Evolutionary conservation across 495 filamentous ascomycete species (phyloP), one percentile per base, ranked within the genome.

Genomic region (Aspergillus cavernicola): DNA sequence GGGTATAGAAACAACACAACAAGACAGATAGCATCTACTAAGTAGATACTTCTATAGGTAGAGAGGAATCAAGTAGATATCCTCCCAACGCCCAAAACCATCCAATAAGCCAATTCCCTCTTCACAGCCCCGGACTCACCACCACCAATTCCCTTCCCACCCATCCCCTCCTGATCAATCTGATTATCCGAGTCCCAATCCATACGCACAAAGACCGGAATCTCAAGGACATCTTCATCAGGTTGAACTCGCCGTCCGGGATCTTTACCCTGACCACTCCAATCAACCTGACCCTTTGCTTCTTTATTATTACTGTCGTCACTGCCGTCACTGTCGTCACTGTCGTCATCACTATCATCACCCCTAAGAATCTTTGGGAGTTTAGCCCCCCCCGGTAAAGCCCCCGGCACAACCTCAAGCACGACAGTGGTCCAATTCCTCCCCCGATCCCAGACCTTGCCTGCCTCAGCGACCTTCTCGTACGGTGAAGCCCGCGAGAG

Each of bases 401-500:
- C 61, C 0, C 88, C 87, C 5, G 91, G 90, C 6, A 96, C 80
- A 10, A 98, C 86, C 66, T 98, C 93, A 13, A 98, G 73, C 6
- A 97, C 87, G 6, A 98, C 86, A 40, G 81, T 88, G 2, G 90
- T 92, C 89, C 90, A 96, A 64, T 97, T 98, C n/a, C 92, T 77
- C 0, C 92, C 92, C 53, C 85, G 80, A 53, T 97, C 90, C 89
- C 90, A 98, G 22, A 98, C 84, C 68, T 97, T 97, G 13, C 93
- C 93, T 5, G 87, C 90, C 65, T 96, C 90, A 2, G 90, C 84
- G 39, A 85, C 82, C 50, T 80, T 80, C 54, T 81, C 80, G 40
- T 63, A 71, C 18, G 56, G 66, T 6, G 63, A 62, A 8, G 61
- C 53, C 1, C 59, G 58, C 12, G 58, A 40, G 57, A 56, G 39